Conservation (phyloP, 257 asterid species). For the Fraxinus americana region DNA sequence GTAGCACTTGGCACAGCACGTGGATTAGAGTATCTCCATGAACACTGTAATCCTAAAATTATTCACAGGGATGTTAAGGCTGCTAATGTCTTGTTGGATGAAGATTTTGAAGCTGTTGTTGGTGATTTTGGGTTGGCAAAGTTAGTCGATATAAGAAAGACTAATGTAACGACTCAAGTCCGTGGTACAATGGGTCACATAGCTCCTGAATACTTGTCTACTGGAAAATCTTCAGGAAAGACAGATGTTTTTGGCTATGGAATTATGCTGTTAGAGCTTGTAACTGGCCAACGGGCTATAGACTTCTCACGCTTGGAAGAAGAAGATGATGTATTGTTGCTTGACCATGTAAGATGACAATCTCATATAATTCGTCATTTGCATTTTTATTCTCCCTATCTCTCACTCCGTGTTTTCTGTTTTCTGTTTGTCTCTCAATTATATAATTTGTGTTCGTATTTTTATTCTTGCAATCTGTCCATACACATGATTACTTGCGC, state of each 20-base stretch:
- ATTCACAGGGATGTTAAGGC: constrained; percentile 98
- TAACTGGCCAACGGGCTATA: constrained; percentile 94
- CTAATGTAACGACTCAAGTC: constrained; percentile 95
- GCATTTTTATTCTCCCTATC: not conserved
- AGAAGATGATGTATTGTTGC: constrained; percentile 91
- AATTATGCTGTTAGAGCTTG: constrained; percentile 87
- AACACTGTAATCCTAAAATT: constrained; percentile 92
- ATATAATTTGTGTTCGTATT: not conserved
- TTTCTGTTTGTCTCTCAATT: not conserved
- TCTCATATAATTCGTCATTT: not conserved
- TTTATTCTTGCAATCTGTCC: not conserved
- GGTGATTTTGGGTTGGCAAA: constrained; percentile 99
- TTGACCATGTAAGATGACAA: constrained; percentile 74
- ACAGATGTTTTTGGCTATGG: constrained; percentile 98
- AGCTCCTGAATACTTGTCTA: constrained; percentile 95
- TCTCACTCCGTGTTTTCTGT: not conserved
- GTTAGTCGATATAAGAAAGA: constrained; percentile 82
- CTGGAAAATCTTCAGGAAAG: constrained; percentile 94
- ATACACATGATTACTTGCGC: not conserved
- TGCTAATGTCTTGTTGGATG: constrained; percentile 92
- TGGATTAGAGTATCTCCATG: constrained; percentile 91
- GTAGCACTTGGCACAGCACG: constrained; percentile 97
- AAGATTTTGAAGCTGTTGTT: constrained; percentile 91
- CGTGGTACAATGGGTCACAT: constrained; percentile 99
- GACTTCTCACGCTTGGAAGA: constrained; percentile 97